A percentile compares a stretch with the other conserved stretches of the same genome.
These are phyloP conservation scores for Pythium brachiatum DNA, from an alignment of 352 stramenopile species.

Conservation along the genomic window DNA sequence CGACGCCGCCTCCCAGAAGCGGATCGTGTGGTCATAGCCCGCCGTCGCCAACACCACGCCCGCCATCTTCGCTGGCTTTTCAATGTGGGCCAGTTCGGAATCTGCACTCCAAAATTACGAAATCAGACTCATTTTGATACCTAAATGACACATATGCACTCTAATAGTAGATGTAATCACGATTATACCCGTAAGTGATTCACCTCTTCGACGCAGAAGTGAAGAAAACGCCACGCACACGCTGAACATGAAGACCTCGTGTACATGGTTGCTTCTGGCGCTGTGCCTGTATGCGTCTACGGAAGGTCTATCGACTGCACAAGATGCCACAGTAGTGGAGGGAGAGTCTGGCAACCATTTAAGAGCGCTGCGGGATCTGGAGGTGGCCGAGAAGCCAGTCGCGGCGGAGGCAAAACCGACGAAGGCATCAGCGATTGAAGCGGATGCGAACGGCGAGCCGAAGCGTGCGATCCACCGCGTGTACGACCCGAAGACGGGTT, in stretches of 20 bases:
- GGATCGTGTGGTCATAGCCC: slow-evolving; percentile 98
- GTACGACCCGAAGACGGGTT: slow-evolving; percentile 58
- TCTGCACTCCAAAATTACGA: not conserved
- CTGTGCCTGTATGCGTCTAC: slow-evolving; percentile 17
- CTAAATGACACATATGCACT: not conserved
- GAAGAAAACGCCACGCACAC: slow-evolving; percentile 4
- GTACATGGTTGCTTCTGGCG: slow-evolving; percentile 15
- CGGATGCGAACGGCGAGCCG: slow-evolving; percentile 32
- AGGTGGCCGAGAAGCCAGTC: not conserved
- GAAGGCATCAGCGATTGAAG: slow-evolving; percentile 4
- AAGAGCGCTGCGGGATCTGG: slow-evolving; percentile 9
- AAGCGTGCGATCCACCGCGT: slow-evolving; percentile 41
- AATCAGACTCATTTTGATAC: not conserved
- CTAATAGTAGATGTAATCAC: too few relatives aligned
- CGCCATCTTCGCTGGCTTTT: slow-evolving; percentile 41
- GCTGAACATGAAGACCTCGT: slow-evolving; percentile 11
- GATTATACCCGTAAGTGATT: not conserved
- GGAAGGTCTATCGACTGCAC: not conserved
- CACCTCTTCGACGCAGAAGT: slow-evolving; percentile 5
- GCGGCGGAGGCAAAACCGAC: not conserved
- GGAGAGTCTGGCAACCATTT: not conserved
- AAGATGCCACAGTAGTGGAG: not conserved
- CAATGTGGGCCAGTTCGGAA: slow-evolving; percentile 1
- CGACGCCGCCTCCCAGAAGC: slow-evolving; percentile 97
- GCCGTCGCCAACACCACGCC: slow-evolving; percentile 96